Evolutionary conservation across 2,329 filamentous ascomycete species (phyloP).

Genomic region (Cercospora nicotianae): DNA sequence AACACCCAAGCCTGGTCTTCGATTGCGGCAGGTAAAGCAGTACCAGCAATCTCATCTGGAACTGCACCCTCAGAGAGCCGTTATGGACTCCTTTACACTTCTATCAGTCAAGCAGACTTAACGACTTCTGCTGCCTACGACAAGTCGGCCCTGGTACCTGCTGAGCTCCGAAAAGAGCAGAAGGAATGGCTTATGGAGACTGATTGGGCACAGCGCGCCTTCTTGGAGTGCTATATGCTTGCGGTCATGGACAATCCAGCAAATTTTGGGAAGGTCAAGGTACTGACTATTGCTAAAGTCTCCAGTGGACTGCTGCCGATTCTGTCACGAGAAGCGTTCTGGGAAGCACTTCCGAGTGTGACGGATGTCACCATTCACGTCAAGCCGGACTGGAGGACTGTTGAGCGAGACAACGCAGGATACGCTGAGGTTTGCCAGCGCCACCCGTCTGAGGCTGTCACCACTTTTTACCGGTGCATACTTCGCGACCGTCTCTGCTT

Average conservation of each 20-base stretch:
- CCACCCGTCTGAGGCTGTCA: constrained; percentile 54
- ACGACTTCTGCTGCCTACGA: constrained; percentile 28
- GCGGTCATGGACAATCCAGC: constrained; percentile 61
- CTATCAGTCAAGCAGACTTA: constrained; percentile 26
- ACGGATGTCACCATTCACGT: constrained; percentile 59
- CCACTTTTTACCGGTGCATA: constrained; percentile 56
- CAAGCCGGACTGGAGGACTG: constrained; percentile 65
- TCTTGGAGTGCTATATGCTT: constrained; percentile 67
- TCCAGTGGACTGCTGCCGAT: constrained; percentile 61
- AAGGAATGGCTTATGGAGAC: constrained; percentile 68
- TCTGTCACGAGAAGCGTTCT: constrained; percentile 61
- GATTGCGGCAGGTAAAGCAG: constrained; percentile 18
- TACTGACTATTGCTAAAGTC: constrained; percentile 63
- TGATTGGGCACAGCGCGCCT: constrained; percentile 67
- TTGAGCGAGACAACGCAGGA: constrained; percentile 55
- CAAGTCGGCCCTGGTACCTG: constrained; percentile 51
- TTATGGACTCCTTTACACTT: constrained; percentile 41
- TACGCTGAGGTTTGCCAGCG: constrained; percentile 52
- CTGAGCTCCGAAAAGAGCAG: constrained; percentile 61
- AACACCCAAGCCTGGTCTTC: constrained; percentile 27
- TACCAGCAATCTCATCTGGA: constrained; percentile 3
- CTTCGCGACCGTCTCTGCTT: constrained; percentile 28
- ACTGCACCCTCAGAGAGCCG: neutral
- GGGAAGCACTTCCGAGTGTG: constrained; percentile 59
- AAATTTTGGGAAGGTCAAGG: constrained; percentile 57